phyloP scores from a whole-genome alignment of 495 filamentous ascomycete species.

The Xylaria scruposa region DNA sequence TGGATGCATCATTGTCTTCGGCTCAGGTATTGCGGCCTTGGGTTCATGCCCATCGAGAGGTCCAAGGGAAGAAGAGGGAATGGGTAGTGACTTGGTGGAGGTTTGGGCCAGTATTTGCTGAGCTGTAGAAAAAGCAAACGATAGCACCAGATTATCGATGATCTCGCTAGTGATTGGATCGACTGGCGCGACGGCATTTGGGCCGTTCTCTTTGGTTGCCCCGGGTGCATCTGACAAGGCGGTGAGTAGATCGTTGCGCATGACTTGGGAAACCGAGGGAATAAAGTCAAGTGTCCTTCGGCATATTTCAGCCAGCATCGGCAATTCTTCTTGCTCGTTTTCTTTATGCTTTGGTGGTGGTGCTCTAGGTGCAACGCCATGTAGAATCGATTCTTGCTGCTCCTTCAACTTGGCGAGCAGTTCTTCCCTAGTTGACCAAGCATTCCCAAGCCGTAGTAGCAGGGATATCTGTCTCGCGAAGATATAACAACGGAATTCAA shows the following conservation, averaged over 20 bases:
- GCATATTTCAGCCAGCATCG: conserved; percentile 80
- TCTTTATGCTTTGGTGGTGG: conserved; percentile 54
- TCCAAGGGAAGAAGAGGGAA: conserved; percentile 65
- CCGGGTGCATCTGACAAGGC: conserved; percentile 46
- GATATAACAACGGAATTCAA: conserved; percentile 94
- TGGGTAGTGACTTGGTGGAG: conserved; percentile 68
- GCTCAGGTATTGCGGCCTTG: conserved; percentile 62
- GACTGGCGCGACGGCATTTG: not conserved
- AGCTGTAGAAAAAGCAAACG: conserved; percentile 81
- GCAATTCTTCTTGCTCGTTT: conserved; percentile 72
- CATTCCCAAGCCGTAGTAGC: conserved; percentile 81
- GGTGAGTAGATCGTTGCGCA: conserved; percentile 73
- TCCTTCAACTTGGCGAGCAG: conserved; percentile 63
- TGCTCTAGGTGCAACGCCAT: conserved; percentile 57
- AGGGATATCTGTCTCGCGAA: conserved; percentile 88
- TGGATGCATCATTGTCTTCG: conserved; percentile 69
- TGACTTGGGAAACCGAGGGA: conserved; percentile 73
- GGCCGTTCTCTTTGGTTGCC: conserved; percentile 31
- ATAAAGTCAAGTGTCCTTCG: conserved; percentile 80
- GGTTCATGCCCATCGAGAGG: conserved; percentile 53
- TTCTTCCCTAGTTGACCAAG: conserved; percentile 61
- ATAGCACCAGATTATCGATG: conserved; percentile 81
- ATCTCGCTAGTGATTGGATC: conserved; percentile 56
- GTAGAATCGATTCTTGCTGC: conserved; percentile 58
- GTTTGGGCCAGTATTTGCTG: conserved; percentile 82